A percentile compares a stretch with the other conserved stretches of the same genome.
Conservation (phyloP, 768 basidiomycete species). For the Tricholoma terreum region DNA sequence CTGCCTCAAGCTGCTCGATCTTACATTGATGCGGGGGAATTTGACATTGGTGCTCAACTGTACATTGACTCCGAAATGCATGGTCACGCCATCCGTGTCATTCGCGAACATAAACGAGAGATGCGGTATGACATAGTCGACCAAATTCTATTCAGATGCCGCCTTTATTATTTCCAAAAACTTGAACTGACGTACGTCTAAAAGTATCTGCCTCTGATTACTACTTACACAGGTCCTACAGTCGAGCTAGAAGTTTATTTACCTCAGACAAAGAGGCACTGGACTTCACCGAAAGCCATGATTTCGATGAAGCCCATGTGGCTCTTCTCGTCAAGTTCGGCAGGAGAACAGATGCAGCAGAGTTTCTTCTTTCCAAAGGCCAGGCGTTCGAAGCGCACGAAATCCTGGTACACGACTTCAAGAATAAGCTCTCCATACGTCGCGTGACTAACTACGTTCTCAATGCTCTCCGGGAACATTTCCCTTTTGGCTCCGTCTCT, state of each 20-base stretch:
- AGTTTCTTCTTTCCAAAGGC: slow-evolving; percentile 47
- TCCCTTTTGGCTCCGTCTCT: slow-evolving; percentile 36
- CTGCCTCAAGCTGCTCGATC: slow-evolving; percentile 41
- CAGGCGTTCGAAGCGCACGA: slow-evolving; percentile 44
- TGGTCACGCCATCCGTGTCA: slow-evolving; percentile 48
- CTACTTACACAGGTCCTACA: slow-evolving; percentile 16
- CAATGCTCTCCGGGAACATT: slow-evolving; percentile 41
- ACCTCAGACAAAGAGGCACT: slow-evolving; percentile 46
- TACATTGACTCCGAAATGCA: slow-evolving; percentile 49
- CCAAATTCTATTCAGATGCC: slow-evolving; percentile 41
- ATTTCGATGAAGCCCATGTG: slow-evolving; percentile 47
- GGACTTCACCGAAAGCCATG: slow-evolving; percentile 54
- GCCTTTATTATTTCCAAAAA: slow-evolving; percentile 42
- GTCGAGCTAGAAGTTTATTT: slow-evolving; percentile 49
- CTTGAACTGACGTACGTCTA: slow-evolving; percentile 31
- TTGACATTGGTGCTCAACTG: slow-evolving; percentile 39
- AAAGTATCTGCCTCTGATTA: background rate
- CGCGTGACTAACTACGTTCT: slow-evolving; percentile 40
- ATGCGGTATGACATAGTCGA: slow-evolving; percentile 32
- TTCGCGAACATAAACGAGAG: slow-evolving; percentile 29
- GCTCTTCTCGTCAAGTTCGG: slow-evolving; percentile 40
- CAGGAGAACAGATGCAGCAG: slow-evolving; percentile 47
- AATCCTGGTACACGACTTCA: slow-evolving; percentile 36
- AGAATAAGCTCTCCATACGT: slow-evolving; percentile 22
- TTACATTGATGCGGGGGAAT: slow-evolving; percentile 42